phyloP scores from a whole-genome alignment of 2,329 filamentous ascomycete species.

The Fusarium dimerum region DNA sequence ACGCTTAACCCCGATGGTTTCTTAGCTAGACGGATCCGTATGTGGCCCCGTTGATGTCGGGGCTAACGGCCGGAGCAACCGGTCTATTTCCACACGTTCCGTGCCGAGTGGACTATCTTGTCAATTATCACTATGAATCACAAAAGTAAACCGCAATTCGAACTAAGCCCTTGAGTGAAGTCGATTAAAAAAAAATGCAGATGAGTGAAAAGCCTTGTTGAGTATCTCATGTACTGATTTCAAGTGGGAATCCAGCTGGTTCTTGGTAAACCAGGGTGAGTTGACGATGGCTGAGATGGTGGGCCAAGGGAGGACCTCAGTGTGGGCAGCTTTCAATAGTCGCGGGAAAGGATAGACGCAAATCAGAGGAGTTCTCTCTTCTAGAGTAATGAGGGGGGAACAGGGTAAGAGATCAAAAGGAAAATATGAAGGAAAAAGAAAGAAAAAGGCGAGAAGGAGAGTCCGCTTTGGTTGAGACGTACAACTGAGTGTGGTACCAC shows the following conservation, averaged over 20 bases:
- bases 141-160: too few species aligned
- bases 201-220: too few species aligned
- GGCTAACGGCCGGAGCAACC: not conserved
- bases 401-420: conserved; percentile 13
- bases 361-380: too few species aligned
- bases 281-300: conserved; percentile 27
- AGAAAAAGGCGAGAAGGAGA: conserved; percentile 20
- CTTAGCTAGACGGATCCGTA: conserved; percentile 21
- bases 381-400: not conserved
- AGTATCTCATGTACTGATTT: too few species aligned
- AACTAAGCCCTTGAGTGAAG: conserved; percentile 8
- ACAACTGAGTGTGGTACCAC: conserved; percentile 19
- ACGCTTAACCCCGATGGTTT: conserved; percentile 24
- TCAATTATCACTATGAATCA: too few species aligned
- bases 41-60: conserved; percentile 6
- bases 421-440: conserved; percentile 16
- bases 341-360: conserved; percentile 3
- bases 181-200: not conserved
- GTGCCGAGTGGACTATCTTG: too few species aligned
- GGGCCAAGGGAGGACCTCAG: conserved; percentile 14
- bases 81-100: not conserved
- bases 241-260: conserved; percentile 10
- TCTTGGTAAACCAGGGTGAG: conserved; percentile 15
- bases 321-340: conserved; percentile 6
- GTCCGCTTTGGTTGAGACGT: conserved; percentile 15